Conservation (phyloP, 1,139 yeast species). For the Petasospora fabianii region DNA sequence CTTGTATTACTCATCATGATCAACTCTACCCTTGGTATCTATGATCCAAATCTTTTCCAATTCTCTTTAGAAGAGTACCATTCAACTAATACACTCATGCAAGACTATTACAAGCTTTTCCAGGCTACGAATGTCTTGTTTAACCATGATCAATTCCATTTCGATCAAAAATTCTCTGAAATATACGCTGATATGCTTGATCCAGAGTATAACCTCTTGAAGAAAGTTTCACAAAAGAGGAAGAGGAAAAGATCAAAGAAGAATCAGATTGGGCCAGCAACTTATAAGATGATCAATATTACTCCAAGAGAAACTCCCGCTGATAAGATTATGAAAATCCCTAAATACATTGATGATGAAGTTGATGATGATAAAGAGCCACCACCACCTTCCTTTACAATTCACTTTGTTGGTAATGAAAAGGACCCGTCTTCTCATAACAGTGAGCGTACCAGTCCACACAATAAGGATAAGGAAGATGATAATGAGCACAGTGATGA, state of each 20-base stretch:
- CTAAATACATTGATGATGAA: constrained; percentile 17
- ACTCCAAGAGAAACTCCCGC: constrained; percentile 19
- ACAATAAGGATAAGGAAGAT: constrained; percentile 2
- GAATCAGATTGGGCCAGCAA: no score
- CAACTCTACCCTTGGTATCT: constrained; percentile 14
- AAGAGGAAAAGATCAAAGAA: constrained; percentile 4
- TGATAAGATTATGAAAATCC: constrained; percentile 24
- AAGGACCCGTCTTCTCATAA: not conserved
- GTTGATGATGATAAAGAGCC: constrained; percentile 17
- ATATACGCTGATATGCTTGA: constrained; percentile 22
- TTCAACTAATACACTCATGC: constrained; percentile 2
- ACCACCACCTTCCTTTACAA: constrained; percentile 24
- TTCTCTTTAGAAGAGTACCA: constrained; percentile 2
- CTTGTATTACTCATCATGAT: constrained; percentile 12
- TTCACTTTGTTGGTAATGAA: constrained; percentile 18
- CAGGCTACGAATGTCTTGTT: constrained; percentile 14
- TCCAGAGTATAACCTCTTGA: constrained; percentile 19
- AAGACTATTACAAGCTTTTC: constrained; percentile 11
- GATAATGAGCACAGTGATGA: not conserved
- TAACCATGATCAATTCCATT: constrained; percentile 12
- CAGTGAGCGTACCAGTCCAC: not conserved
- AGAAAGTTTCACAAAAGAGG: constrained; percentile 2
- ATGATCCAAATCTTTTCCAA: constrained; percentile 11
- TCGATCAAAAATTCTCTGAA: constrained; percentile 11
- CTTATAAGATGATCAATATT: no score